Evolutionary conservation across 1,284 basidiomycete species (phyloP).

Genomic region (Ustilago xerochloae): DNA sequence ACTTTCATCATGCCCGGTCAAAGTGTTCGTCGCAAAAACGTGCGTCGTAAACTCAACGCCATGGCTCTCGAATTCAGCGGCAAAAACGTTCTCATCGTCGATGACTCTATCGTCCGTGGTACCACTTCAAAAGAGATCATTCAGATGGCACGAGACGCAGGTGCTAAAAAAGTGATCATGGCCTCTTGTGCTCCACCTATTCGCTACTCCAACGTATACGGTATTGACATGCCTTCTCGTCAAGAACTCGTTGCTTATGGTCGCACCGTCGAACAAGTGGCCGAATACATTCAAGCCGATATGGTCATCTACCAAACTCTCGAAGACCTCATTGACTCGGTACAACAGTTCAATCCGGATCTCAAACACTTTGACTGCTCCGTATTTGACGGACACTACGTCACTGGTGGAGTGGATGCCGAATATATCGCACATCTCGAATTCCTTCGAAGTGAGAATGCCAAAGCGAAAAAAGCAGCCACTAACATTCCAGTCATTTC

Average conservation of each 20-base stretch:
- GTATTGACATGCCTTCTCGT: slow-evolving; percentile 98
- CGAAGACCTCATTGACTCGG: slow-evolving; percentile 86
- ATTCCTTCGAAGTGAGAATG: slow-evolving; percentile 83
- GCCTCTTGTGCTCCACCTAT: slow-evolving; percentile 98
- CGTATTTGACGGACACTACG: slow-evolving; percentile 96
- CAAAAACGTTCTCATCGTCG: slow-evolving; percentile 94
- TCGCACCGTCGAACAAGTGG: slow-evolving; percentile 81
- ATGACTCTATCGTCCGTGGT: slow-evolving; percentile 98
- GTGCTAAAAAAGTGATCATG: slow-evolving; percentile 95
- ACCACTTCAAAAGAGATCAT: slow-evolving; percentile 99
- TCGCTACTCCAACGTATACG: slow-evolving; percentile 94
- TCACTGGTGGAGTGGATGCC: slow-evolving; percentile 94
- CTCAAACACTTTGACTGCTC: slow-evolving; percentile 92
- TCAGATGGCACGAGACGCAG: slow-evolving; percentile 99
- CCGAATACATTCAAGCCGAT: slow-evolving; percentile 89
- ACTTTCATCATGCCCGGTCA: slow-evolving; percentile 99
- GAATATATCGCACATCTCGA: slow-evolving; percentile 84
- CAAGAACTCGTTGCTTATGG: slow-evolving; percentile 90
- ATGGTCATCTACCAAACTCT: slow-evolving; percentile 98
- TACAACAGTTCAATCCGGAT: slow-evolving; percentile 83
- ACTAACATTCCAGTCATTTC: slow-evolving; percentile 37
- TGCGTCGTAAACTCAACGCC: slow-evolving; percentile 94
- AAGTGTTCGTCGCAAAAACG: slow-evolving; percentile 83
- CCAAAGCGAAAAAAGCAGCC: slow-evolving; percentile 72
- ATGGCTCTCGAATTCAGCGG: slow-evolving; percentile 97